Conservation (phyloP, 2,329 filamentous ascomycete species). For the Tolypocladium tropicale region DNA sequence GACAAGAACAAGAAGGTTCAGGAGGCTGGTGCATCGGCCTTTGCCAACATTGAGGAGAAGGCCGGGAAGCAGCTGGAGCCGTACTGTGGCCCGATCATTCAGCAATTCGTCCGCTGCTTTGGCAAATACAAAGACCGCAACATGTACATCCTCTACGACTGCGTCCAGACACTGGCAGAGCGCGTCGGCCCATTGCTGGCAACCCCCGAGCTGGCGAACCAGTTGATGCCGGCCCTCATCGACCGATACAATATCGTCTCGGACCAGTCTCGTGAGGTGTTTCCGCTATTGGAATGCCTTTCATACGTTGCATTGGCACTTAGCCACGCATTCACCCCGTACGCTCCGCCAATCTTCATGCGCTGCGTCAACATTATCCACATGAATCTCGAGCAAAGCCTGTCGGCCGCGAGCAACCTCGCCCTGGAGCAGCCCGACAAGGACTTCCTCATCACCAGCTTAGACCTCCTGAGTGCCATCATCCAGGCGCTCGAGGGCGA, state of each 20-base stretch:
- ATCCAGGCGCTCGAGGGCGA: slow-evolving; percentile 74
- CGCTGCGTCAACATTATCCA: slow-evolving; percentile 89
- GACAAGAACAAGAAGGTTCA: slow-evolving; percentile 98
- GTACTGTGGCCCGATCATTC: slow-evolving; percentile 82
- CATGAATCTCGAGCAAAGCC: slow-evolving; percentile 73
- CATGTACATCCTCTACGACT: slow-evolving; percentile 98
- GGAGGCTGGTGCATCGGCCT: slow-evolving; percentile 89
- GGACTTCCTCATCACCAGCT: slow-evolving; percentile 90
- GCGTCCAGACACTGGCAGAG: slow-evolving; percentile 92
- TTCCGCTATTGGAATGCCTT: slow-evolving; percentile 90
- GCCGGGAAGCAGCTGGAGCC: slow-evolving; percentile 70
- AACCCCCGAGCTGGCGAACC: slow-evolving; percentile 67
- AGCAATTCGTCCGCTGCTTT: slow-evolving; percentile 89
- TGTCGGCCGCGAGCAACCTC: slow-evolving; percentile 58
- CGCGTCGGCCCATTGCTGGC: slow-evolving; percentile 75
- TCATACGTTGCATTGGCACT: slow-evolving; percentile 89
- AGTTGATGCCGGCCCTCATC: slow-evolving; percentile 89
- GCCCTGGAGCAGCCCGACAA: slow-evolving; percentile 76
- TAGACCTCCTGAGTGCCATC: slow-evolving; percentile 87
- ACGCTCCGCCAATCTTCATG: slow-evolving; percentile 74
- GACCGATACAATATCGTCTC: slow-evolving; percentile 76
- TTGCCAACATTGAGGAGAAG: slow-evolving; percentile 92
- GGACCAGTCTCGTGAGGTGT: slow-evolving; percentile 86
- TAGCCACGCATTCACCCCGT: slow-evolving; percentile 71
- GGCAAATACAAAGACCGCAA: slow-evolving; percentile 95